These are phyloP conservation scores for Ceratobasidium sp. DNA, from an alignment of 1,284 basidiomycete species.

Conservation along the genomic window DNA sequence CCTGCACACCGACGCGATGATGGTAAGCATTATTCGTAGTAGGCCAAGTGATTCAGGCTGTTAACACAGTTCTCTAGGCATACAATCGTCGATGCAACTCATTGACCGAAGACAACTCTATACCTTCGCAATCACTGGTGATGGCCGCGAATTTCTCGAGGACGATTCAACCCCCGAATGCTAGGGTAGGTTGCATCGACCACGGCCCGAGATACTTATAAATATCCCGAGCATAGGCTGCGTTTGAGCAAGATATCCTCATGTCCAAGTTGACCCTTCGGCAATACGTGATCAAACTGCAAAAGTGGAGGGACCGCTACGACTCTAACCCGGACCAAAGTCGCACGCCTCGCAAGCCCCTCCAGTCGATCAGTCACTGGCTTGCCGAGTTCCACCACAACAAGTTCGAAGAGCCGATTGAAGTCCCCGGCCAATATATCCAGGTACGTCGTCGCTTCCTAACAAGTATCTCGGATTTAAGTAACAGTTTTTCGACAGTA, in stretches of 20 bases:
- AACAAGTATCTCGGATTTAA: background rate
- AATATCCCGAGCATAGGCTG: slow-evolving; percentile 59
- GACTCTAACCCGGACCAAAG: slow-evolving; percentile 56
- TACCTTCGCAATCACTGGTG: slow-evolving; percentile 27
- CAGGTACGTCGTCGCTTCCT: slow-evolving; percentile 62
- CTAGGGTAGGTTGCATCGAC: slow-evolving; percentile 30
- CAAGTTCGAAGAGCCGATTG: slow-evolving; percentile 93
- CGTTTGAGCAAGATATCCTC: slow-evolving; percentile 94
- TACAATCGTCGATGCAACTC: slow-evolving; percentile 37
- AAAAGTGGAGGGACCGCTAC: slow-evolving; percentile 93
- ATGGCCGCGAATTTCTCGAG: slow-evolving; percentile 33
- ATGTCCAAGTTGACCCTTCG: slow-evolving; percentile 79
- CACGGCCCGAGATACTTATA: background rate
- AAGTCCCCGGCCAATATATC: slow-evolving; percentile 97
- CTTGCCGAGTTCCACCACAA: slow-evolving; percentile 97
- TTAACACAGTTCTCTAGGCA: too few species aligned
- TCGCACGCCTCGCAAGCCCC: slow-evolving; percentile 55
- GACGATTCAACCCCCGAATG: slow-evolving; percentile 36
- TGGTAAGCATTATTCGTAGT: slow-evolving; percentile 62
- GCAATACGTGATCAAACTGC: slow-evolving; percentile 89
- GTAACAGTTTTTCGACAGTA: slow-evolving; percentile 60
- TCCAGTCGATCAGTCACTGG: slow-evolving; percentile 92
- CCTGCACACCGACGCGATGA: slow-evolving; percentile 78
- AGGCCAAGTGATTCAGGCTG: too few species aligned
- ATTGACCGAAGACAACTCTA: slow-evolving; percentile 33